A percentile compares a stretch with the other conserved stretches of the same genome.
phyloP scores from a whole-genome alignment of 1,139 yeast species.

The Tardiomyces depauwii region DNA sequence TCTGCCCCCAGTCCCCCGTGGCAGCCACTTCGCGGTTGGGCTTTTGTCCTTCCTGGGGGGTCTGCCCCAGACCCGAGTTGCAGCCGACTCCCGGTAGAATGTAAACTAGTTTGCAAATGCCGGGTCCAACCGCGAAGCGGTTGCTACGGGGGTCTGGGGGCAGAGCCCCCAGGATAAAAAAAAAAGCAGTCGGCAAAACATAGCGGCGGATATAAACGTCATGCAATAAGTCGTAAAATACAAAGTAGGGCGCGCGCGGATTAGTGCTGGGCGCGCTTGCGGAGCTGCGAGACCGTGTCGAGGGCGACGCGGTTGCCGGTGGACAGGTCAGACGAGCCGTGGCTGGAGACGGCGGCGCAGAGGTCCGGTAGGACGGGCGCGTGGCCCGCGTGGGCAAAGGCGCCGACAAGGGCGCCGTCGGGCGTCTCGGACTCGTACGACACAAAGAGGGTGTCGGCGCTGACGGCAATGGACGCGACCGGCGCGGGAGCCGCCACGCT shows the following conservation, averaged over 20 bases:
- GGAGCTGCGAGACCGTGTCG: conserved; percentile 49
- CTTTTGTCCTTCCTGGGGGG: too few relatives aligned
- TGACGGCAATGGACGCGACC: background rate
- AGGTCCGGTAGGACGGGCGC: background rate
- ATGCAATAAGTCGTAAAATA: background rate
- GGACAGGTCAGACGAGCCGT: conserved; percentile 2
- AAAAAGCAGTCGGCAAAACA: background rate
- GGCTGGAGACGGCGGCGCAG: background rate
- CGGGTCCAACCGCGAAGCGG: background rate
- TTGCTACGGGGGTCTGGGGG: background rate
- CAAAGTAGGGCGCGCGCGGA: background rate
- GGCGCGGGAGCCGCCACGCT: background rate
- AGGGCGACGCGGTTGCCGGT: conserved; percentile 49
- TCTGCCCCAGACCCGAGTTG: too few relatives aligned
- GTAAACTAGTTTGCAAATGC: too few relatives aligned
- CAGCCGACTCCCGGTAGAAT: too few relatives aligned
- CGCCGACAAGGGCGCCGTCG: background rate
- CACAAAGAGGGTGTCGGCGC: background rate
- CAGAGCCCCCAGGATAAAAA: background rate
- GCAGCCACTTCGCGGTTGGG: too few relatives aligned
- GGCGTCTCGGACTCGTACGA: background rate
- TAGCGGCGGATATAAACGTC: background rate
- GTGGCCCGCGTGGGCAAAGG: background rate
- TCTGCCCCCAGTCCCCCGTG: too few relatives aligned
- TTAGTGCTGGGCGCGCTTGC: conserved; percentile 79